These are phyloP conservation scores for Aspergillus pseudoterreus DNA, from an alignment of 2,329 filamentous ascomycete species.

Conservation along the genomic window DNA sequence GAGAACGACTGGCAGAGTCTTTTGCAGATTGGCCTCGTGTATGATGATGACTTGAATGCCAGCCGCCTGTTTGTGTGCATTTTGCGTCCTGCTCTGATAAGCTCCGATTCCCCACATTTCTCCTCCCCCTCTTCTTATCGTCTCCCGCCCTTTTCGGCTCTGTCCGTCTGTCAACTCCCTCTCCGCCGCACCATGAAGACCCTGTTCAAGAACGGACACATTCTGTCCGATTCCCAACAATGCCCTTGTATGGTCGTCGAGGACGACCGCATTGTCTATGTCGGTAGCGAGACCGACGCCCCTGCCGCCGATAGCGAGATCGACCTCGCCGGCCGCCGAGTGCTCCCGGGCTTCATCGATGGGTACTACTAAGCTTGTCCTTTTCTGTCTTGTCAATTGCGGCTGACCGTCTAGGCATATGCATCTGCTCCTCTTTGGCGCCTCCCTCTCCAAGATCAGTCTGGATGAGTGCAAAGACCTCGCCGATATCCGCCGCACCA, in stretches of 20 bases:
- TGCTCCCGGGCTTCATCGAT: conserved; percentile 49
- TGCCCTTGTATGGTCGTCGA: conserved; percentile 32
- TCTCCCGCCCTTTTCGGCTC: not conserved
- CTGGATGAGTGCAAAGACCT: conserved; percentile 40
- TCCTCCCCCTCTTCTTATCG: not conserved
- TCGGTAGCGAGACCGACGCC: conserved; percentile 32
- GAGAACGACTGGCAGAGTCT: not conserved
- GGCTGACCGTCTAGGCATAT: conserved; percentile 17
- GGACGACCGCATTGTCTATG: conserved; percentile 38
- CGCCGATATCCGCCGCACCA: conserved; percentile 40
- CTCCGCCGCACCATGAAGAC: conserved; percentile 12
- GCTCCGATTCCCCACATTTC: not conserved
- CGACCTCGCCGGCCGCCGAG: conserved; percentile 35
- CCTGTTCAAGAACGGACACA: conserved; percentile 13
- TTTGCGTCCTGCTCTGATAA: not conserved
- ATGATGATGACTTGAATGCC: no score
- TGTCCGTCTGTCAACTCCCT: not conserved
- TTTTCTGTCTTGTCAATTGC: not conserved
- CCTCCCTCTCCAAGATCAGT: conserved; percentile 44
- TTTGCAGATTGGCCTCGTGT: no score
- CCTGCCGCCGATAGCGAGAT: conserved; percentile 15
- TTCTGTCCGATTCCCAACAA: conserved; percentile 6
- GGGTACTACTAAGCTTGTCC: conserved; percentile 27
- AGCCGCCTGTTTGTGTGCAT: no score
- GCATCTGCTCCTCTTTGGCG: conserved; percentile 46